Percentiles rank a stretch among this genome's conserved stretches.
These are phyloP conservation scores for Cicer judaicum DNA, from an alignment of 306 rosid species.

Conservation along the genomic window DNA sequence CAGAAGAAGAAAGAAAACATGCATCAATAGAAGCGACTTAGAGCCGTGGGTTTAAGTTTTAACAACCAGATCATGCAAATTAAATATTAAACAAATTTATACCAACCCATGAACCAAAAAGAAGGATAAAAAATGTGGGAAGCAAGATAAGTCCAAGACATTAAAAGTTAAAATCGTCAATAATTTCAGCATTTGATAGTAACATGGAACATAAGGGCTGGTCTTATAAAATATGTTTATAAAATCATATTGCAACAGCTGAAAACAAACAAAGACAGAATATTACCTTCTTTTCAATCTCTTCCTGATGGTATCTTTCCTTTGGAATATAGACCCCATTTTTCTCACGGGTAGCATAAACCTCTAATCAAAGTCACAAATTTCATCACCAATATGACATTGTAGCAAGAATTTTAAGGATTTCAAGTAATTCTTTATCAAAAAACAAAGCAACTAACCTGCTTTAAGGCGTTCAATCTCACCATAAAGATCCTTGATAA, in stretches of 20 bases:
- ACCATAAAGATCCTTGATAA: slow-evolving; percentile 95
- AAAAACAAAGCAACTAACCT: slow-evolving; percentile 55
- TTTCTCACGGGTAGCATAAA: slow-evolving; percentile 96
- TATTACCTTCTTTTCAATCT: slow-evolving; percentile 85
- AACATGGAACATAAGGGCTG: not conserved
- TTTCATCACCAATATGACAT: not conserved
- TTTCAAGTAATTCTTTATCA: not conserved
- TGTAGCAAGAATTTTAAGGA: slow-evolving; percentile 10
- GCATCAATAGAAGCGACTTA: slow-evolving; percentile 2
- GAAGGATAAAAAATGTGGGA: not conserved
- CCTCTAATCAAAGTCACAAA: slow-evolving; percentile 65
- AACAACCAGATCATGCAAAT: not conserved
- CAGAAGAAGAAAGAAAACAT: slow-evolving; percentile 18
- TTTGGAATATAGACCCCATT: slow-evolving; percentile 94
- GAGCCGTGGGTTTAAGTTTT: not conserved
- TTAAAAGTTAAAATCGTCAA: not conserved
- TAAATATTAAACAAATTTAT: slow-evolving; percentile 7
- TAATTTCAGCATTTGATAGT: slow-evolving; percentile 5
- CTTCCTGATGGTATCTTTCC: slow-evolving; percentile 91
- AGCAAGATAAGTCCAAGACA: not conserved
- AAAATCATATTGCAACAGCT: not conserved
- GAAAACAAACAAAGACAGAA: slow-evolving; percentile 4
- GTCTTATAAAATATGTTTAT: slow-evolving; percentile 3
- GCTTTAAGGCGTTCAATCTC: slow-evolving; percentile 95
- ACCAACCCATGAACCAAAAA: not conserved